Conservation (phyloP, 139 green algal genomes). For the Ostreobium quekettii region DNA sequence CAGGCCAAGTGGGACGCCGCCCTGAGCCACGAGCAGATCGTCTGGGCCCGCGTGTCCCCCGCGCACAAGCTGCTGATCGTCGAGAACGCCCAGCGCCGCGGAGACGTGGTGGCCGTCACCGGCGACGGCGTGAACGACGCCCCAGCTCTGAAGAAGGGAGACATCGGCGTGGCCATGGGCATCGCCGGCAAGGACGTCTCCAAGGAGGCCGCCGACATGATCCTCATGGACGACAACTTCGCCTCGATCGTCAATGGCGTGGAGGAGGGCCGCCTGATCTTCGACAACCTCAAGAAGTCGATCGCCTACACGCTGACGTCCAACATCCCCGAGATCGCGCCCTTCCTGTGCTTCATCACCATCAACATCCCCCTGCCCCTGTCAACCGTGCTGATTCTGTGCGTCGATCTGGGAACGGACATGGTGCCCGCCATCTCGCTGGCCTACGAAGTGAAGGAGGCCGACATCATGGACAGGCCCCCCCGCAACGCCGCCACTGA, state of each 20-base stretch:
- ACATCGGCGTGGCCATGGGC: slow-evolving; percentile 77
- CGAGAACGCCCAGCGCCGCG: slow-evolving; percentile 46
- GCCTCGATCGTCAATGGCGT: slow-evolving; percentile 63
- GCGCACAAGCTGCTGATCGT: slow-evolving; percentile 67
- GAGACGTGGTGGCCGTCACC: slow-evolving; percentile 29
- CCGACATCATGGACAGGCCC: slow-evolving; percentile 70
- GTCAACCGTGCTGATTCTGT: slow-evolving; percentile 33
- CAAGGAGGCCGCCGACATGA: slow-evolving; percentile 64
- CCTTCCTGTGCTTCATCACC: slow-evolving; percentile 29
- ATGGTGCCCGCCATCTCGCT: slow-evolving; percentile 41
- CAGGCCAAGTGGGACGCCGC: slow-evolving; percentile 10
- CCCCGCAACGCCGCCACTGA: slow-evolving; percentile 49
- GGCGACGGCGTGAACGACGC: slow-evolving; percentile 79
- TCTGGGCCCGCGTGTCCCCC: slow-evolving; percentile 57
- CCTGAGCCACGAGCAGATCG: slow-evolving; percentile 29
- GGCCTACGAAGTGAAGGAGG: slow-evolving; percentile 64
- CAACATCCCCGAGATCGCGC: slow-evolving; percentile 26
- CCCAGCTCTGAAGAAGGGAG: slow-evolving; percentile 62
- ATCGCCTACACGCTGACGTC: slow-evolving; percentile 43
- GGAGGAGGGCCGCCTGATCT: slow-evolving; percentile 34
- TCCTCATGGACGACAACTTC: slow-evolving; percentile 78
- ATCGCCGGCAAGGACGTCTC: slow-evolving; percentile 45
- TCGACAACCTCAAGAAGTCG: slow-evolving; percentile 33
- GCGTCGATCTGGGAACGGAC: slow-evolving; percentile 42
- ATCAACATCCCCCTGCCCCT: slow-evolving; percentile 31